Evolutionary conservation across 2,329 filamentous ascomycete genomes (phyloP).

Genomic region (Zasmidium angulare): DNA sequence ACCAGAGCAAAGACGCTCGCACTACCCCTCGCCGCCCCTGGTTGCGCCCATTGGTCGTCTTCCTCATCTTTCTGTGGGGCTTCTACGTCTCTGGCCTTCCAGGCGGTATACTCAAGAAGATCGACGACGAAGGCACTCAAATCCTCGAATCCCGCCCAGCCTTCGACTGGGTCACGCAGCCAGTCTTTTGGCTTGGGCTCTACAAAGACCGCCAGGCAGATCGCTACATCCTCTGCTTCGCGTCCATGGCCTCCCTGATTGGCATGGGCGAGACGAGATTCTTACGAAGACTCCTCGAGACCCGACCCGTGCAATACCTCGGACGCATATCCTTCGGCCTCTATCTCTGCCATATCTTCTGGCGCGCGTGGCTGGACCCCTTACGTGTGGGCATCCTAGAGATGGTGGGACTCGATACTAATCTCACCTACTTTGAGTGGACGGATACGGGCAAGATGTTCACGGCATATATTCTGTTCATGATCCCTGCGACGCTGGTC

Average conservation of each 20-base stretch:
- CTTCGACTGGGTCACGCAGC: slow-evolving; percentile 11
- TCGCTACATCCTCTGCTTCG: slow-evolving; percentile 14
- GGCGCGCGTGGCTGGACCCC: slow-evolving; percentile 7
- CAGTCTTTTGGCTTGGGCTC: slow-evolving; percentile 5
- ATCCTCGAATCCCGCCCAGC: slow-evolving; percentile 7
- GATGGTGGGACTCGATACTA: slow-evolving; percentile 7
- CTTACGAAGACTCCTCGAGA: slow-evolving; percentile 53
- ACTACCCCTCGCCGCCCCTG: background rate
- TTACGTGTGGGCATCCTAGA: background rate
- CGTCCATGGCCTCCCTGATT: slow-evolving; percentile 7
- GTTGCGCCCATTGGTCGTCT: slow-evolving; percentile 1
- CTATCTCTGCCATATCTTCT: slow-evolving; percentile 43
- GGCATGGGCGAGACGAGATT: slow-evolving; percentile 11
- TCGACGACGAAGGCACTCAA: slow-evolving; percentile 1
- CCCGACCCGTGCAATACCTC: slow-evolving; percentile 54
- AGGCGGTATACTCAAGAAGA: background rate
- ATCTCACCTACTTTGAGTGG: slow-evolving; percentile 2
- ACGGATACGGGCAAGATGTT: background rate
- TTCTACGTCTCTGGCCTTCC: slow-evolving; percentile 14
- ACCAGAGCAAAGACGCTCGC: background rate
- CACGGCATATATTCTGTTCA: slow-evolving; percentile 11
- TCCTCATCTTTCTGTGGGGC: slow-evolving; percentile 12
- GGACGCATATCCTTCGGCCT: slow-evolving; percentile 56
- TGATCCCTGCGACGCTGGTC: slow-evolving; percentile 10
- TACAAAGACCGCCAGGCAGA: slow-evolving; percentile 15